phyloP scores from a whole-genome alignment of 2,329 filamentous ascomycete genomes.

The Arthrinium phaeospermum region DNA sequence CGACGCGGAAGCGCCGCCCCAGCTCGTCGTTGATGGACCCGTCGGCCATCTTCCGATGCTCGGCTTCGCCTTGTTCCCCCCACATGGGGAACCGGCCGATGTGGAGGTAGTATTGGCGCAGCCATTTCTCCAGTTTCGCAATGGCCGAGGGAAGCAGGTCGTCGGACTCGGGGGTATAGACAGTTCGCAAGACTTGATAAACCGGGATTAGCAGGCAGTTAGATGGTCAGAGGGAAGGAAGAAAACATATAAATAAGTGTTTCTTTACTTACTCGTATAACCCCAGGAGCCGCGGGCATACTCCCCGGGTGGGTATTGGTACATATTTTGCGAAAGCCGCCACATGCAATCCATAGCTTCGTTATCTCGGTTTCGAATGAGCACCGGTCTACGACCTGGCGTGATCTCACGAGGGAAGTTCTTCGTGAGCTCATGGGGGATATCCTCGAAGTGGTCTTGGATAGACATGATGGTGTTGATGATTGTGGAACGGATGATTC shows the following conservation, averaged over 20 bases:
- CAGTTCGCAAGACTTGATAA: neutral
- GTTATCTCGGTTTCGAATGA: neutral
- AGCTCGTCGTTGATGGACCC: neutral
- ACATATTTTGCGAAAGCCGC: no score
- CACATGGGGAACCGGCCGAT: neutral
- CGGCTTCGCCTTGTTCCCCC: neutral
- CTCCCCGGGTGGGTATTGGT: neutral
- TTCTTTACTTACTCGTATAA: no score
- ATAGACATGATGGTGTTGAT: neutral
- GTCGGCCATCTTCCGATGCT: neutral
- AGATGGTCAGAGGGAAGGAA: no score
- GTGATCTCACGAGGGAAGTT: neutral
- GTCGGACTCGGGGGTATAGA: neutral
- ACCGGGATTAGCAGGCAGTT: neutral
- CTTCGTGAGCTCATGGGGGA: neutral
- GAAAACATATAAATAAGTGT: no score
- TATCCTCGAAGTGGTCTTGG: neutral
- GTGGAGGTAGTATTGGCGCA: neutral
- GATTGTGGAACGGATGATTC: no score
- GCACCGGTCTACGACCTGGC: no score
- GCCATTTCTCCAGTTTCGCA: neutral
- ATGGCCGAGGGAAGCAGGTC: neutral
- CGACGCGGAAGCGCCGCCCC: neutral
- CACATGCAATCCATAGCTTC: neutral
- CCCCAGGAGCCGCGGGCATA: neutral